Evolutionary conservation across 2,329 filamentous ascomycete species (phyloP).

Genomic region (Aspergillus sp.): DNA sequence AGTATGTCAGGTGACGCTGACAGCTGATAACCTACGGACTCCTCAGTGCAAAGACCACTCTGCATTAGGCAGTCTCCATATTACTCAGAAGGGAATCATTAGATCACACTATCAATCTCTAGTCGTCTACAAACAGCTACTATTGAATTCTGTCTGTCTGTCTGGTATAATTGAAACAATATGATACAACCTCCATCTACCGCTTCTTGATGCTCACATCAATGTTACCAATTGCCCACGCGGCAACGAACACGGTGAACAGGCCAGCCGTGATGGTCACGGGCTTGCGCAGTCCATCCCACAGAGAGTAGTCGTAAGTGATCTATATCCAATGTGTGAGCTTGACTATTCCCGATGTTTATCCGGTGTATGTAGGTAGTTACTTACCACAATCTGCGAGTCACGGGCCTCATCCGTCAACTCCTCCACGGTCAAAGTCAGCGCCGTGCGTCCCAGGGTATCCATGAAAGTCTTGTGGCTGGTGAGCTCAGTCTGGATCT

Average conservation of each 20-base stretch:
- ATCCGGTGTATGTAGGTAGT: neutral
- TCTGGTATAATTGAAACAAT: conserved; percentile 13
- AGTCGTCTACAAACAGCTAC: neutral
- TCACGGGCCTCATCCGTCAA: conserved; percentile 88
- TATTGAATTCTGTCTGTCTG: neutral
- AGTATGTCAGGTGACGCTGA: neutral
- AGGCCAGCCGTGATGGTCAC: conserved; percentile 74
- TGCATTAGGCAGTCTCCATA: too few species aligned
- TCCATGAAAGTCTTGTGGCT: conserved; percentile 91
- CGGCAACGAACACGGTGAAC: conserved; percentile 70
- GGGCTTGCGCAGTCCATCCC: conserved; percentile 80
- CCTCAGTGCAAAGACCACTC: neutral
- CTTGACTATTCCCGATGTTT: neutral
- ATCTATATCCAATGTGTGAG: conserved; percentile 45
- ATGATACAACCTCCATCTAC: conserved; percentile 30
- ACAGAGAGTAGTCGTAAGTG: conserved; percentile 79
- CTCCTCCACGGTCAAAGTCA: conserved; percentile 80
- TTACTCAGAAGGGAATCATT: too few species aligned
- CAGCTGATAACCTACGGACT: neutral
- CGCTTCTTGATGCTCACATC: conserved; percentile 76
- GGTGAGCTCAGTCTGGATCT: conserved; percentile 58
- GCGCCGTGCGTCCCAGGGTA: conserved; percentile 80
- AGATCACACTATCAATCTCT: neutral
- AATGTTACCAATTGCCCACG: conserved; percentile 74
- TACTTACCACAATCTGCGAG: conserved; percentile 68